phyloP scores from a whole-genome alignment of 2,329 filamentous ascomycete species.

The Botryotinia convoluta region DNA sequence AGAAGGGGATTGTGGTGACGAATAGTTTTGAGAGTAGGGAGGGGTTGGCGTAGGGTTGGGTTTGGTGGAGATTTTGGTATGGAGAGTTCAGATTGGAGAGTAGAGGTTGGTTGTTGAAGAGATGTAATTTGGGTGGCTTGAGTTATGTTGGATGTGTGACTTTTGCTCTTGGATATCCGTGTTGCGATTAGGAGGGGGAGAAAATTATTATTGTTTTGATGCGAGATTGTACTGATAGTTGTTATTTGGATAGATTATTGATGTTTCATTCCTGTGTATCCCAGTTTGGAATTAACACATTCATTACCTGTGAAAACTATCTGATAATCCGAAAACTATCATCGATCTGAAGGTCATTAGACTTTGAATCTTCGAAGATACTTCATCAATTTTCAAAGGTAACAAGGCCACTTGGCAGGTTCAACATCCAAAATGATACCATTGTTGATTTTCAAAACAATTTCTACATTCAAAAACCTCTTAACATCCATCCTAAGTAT shows the following conservation, averaged over 20 bases:
- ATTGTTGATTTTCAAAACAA: neutral
- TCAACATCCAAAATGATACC: neutral
- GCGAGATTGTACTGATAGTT: neutral
- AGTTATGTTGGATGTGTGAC: neutral
- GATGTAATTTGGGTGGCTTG: neutral
- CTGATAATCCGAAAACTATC: neutral
- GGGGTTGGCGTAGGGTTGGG: neutral
- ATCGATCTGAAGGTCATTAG: neutral
- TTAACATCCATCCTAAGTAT: rapidly evolving
- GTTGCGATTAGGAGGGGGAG: neutral
- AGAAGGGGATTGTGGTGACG: slow-evolving; percentile 1
- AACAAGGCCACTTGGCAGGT: no score
- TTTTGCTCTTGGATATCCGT: neutral
- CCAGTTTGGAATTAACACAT: neutral
- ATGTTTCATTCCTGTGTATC: neutral
- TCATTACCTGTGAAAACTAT: neutral
- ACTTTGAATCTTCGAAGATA: neutral
- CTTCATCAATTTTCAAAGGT: no score
- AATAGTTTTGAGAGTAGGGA: slow-evolving; percentile 17
- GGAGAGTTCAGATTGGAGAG: neutral
- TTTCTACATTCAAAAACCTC: neutral
- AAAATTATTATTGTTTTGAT: neutral
- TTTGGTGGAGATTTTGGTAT: neutral
- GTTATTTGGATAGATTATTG: neutral
- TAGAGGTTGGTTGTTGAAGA: neutral